Evolutionary conservation across 2,329 filamentous ascomycete genomes (phyloP), one percentile per base, ranked within the genome.

Genomic region (Trichoderma arundinaceum): DNA sequence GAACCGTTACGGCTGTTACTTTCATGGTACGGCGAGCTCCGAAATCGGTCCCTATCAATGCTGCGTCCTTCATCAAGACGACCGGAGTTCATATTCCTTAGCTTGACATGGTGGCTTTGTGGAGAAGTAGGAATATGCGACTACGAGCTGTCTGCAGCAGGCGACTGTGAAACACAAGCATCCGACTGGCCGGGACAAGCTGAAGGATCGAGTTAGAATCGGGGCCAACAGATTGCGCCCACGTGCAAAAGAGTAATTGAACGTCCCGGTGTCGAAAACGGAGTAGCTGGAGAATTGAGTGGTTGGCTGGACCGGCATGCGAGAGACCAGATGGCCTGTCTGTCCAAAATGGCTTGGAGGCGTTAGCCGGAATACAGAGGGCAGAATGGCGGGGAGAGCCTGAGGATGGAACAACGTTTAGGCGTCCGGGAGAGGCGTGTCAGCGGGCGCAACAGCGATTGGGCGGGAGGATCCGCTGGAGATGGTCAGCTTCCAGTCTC

Each of bases 391-490:
- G 39, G n/a, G 13, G 35, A 54, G 17, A 28, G 19, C 60, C 7
- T 8, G 7, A 10, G 49, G 60, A 43, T 8, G 60, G 60, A 63
- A 54, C 12, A 63, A 39, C 28, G 17, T 63, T 64, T 57, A 41
- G 61, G 61, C 52, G 43, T 49, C 13, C 41, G 28, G 51, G 32
- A 49, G 51, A 46, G 52, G 61, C 61, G 53, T 64, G 61, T n/a
- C 35, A 32, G 52, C 52, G 51, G 52, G 41, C 52, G 61, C 33
- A 35, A 32, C 28, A 10, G 13, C 61, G 61, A 64, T 64, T 64
- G 61, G 61, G 28, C 61, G 52, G 44, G 15, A 48, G 19, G 51
- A 49, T 38, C 39, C 60, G 46, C 58, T 61, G 38, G 19, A 49
- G 13, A 12, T 1, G 3, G 44, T 35, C 19, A 4, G 19, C 32